Evolutionary conservation across 192 early-diverging fungal species (phyloP).

Genomic region (Oehlia diaphana): DNA sequence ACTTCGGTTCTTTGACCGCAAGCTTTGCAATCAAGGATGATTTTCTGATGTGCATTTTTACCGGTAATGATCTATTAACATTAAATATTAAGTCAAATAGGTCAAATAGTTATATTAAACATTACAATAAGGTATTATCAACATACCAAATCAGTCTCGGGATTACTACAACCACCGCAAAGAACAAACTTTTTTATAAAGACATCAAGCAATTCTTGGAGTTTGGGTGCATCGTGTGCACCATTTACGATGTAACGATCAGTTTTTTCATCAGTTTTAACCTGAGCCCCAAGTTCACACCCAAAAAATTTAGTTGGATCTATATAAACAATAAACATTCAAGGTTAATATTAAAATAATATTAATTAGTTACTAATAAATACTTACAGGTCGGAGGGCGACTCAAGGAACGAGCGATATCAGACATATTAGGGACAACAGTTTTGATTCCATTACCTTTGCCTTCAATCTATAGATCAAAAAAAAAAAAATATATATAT

Average conservation of each 20-base stretch:
- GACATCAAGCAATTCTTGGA: constrained; percentile 80
- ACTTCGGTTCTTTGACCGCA: constrained; percentile 83
- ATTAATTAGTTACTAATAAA: not conserved
- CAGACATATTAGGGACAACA: constrained; percentile 94
- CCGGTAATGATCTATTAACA: constrained; percentile 13
- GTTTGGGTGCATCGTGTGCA: constrained; percentile 82
- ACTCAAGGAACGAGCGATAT: constrained; percentile 85
- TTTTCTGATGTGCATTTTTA: constrained; percentile 39
- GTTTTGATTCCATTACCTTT: constrained; percentile 99
- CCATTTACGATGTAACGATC: constrained; percentile 97
- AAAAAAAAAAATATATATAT: not conserved
- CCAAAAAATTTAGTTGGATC: constrained; percentile 93
- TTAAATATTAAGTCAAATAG: not conserved
- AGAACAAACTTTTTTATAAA: constrained; percentile 97
- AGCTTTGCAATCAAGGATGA: constrained; percentile 83
- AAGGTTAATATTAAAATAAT: constrained; percentile 1
- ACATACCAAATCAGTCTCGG: constrained; percentile 92
- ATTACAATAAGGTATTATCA: constrained; percentile 35
- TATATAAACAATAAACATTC: constrained; percentile 12
- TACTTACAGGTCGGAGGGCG: constrained; percentile 81
- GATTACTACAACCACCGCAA: constrained; percentile 89
- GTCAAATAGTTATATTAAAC: not conserved
- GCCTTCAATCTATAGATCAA: constrained; percentile 78
- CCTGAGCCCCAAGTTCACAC: constrained; percentile 92
- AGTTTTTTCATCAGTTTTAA: constrained; percentile 83